A percentile compares a stretch with the other conserved stretches of the same genome.
These are phyloP conservation scores for Aspergillus costaricaensis DNA, from an alignment of 2,329 filamentous ascomycete species.

Conservation along the genomic window DNA sequence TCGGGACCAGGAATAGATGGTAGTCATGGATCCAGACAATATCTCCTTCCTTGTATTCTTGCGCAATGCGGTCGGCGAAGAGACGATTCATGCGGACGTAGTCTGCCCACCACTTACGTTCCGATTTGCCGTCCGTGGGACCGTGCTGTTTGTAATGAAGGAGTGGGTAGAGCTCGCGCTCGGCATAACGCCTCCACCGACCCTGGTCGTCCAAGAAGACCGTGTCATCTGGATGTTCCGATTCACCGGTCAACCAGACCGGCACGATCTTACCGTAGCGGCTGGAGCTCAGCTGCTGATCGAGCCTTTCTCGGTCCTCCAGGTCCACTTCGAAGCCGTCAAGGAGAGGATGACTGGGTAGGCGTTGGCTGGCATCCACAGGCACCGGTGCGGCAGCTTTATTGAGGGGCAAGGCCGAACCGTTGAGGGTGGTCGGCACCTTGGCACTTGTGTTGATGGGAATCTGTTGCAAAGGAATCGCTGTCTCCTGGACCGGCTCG, in stretches of 20 bases:
- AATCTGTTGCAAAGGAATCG: constrained; percentile 33
- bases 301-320: constrained; percentile 70
- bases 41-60: constrained; percentile 89
- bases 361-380: constrained; percentile 62
- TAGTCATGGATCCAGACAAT: constrained; percentile 93
- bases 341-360: constrained; percentile 58
- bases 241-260: constrained; percentile 83
- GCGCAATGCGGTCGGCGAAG: constrained; percentile 85
- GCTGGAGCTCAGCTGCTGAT: constrained; percentile 71
- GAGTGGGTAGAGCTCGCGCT: constrained; percentile 86
- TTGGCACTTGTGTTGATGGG: constrained; percentile 30
- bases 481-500: constrained; percentile 45
- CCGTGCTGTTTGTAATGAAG: constrained; percentile 97
- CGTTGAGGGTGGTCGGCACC: constrained; percentile 34
- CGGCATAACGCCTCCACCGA: constrained; percentile 86
- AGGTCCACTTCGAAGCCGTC: constrained; percentile 72
- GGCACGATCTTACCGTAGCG: constrained; percentile 78
- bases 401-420: constrained; percentile 56
- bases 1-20: constrained; percentile 85
- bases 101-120: constrained; percentile 84
- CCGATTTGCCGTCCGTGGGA: constrained; percentile 78
- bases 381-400: constrained; percentile 79
- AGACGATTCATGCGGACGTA: constrained; percentile 91
- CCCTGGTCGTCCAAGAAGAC: constrained; percentile 77
- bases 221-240: constrained; percentile 67